Conservation (phyloP, 129 eudicot genomes). For the Mikania micrantha region DNA sequence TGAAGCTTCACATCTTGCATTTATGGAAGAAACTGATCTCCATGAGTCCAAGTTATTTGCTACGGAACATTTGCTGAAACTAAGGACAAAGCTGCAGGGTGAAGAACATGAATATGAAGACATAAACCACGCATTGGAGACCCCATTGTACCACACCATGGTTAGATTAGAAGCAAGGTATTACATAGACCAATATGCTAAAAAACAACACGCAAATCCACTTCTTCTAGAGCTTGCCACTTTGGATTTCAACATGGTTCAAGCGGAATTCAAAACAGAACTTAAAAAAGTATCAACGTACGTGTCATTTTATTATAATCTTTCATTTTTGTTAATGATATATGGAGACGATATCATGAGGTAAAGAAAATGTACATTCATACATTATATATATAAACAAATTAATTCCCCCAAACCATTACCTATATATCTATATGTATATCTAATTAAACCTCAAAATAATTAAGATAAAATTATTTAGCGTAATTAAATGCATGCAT, state of each 20-base stretch:
- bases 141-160: constrained; percentile 14
- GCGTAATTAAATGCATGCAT: no score
- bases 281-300: constrained; percentile 29
- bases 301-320: no score
- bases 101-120: neutral
- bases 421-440: no score
- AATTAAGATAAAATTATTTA: no score
- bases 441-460: no score
- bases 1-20: constrained; percentile 34
- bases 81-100: no score
- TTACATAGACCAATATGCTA: constrained; percentile 20
- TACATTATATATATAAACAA: no score
- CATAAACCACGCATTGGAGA: constrained; percentile 25
- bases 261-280: constrained; percentile 14
- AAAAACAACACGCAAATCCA: constrained; percentile 3
- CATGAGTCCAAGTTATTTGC: constrained; percentile 25
- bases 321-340: no score
- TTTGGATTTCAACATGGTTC: constrained; percentile 34
- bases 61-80: neutral
- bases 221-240: constrained; percentile 24
- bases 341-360: no score
- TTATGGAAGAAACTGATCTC: constrained; percentile 24
- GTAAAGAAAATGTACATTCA: no score
- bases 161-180: constrained; percentile 23
- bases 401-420: no score